These are phyloP conservation scores for Jimgerdemannia lactiflua DNA, from an alignment of 192 early-diverging fungal genomes.

Conservation along the genomic window DNA sequence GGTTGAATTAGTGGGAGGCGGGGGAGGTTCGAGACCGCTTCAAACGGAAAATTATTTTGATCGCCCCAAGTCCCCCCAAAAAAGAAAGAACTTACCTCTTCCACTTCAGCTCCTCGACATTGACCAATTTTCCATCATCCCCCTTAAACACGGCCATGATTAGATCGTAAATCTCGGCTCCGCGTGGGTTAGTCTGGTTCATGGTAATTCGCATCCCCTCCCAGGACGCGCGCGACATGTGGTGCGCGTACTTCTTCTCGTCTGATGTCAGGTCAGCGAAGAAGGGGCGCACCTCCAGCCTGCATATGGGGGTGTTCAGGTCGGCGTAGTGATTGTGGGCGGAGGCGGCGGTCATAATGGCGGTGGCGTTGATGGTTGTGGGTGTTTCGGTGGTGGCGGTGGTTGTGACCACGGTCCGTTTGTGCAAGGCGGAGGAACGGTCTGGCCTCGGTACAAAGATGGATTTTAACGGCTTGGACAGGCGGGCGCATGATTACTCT, in stretches of 20 bases:
- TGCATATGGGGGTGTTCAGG: slow-evolving; percentile 38
- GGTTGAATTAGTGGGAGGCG: slow-evolving; percentile 11
- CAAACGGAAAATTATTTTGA: too few relatives aligned
- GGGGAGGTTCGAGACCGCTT: too few relatives aligned
- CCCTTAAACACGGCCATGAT: slow-evolving; percentile 37
- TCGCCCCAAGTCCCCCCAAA: too few relatives aligned
- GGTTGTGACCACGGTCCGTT: too few relatives aligned
- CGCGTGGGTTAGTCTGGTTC: slow-evolving; percentile 28
- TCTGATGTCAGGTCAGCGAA: slow-evolving; percentile 42
- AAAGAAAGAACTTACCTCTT: slow-evolving; percentile 11
- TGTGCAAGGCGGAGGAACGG: too few relatives aligned
- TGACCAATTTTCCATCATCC: slow-evolving; percentile 12
- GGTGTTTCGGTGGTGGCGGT: too few relatives aligned
- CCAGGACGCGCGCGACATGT: slow-evolving; percentile 51
- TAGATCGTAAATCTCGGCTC: slow-evolving; percentile 36
- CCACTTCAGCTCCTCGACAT: slow-evolving; percentile 11
- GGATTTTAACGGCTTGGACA: too few relatives aligned
- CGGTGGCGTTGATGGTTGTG: too few relatives aligned
- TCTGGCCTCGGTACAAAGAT: too few relatives aligned
- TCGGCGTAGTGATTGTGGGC: too few relatives aligned
- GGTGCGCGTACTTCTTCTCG: slow-evolving; percentile 55
- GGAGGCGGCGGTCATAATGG: too few relatives aligned
- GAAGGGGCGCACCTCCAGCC: slow-evolving; percentile 45
- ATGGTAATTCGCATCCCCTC: slow-evolving; percentile 43
- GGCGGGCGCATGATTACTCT: too few relatives aligned